phyloP scores from a whole-genome alignment of 2,329 filamentous ascomycete genomes.

The Rhinocladiella similis region DNA sequence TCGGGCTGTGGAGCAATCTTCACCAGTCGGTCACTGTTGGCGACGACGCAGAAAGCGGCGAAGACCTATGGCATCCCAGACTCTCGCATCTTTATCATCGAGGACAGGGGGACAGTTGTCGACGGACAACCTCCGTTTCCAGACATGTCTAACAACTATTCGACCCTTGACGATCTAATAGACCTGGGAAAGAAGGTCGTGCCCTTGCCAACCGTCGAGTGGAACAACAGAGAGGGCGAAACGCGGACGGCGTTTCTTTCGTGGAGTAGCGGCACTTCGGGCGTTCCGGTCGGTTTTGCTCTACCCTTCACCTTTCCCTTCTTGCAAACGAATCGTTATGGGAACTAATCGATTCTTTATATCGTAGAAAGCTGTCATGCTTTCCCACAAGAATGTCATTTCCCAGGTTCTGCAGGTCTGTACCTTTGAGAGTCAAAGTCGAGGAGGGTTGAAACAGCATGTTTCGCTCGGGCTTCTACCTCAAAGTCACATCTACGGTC shows the following conservation, averaged over 20 bases:
- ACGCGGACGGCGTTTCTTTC: constrained; percentile 72
- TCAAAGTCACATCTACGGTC: constrained; percentile 77
- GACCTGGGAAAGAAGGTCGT: constrained; percentile 28
- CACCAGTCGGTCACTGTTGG: constrained; percentile 66
- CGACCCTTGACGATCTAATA: neutral
- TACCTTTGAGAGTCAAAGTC: constrained; percentile 47
- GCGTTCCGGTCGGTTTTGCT: constrained; percentile 48
- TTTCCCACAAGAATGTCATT: constrained; percentile 76
- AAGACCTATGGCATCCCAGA: constrained; percentile 63
- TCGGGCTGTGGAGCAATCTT: constrained; percentile 70
- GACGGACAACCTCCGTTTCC: too few relatives aligned
- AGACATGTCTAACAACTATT: neutral
- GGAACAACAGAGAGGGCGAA: constrained; percentile 43
- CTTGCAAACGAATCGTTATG: too few relatives aligned
- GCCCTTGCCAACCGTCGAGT: constrained; percentile 39
- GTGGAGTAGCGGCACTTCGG: constrained; percentile 75
- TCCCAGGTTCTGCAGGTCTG: constrained; percentile 68
- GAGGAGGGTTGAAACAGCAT: constrained; percentile 45
- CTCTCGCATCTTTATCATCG: constrained; percentile 55
- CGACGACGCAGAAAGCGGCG: constrained; percentile 64
- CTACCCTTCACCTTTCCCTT: too few relatives aligned
- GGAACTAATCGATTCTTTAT: constrained; percentile 33
- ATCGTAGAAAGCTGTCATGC: constrained; percentile 81
- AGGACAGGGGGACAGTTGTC: neutral
- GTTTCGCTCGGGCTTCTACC: constrained; percentile 69